Base-by-base conservation (phyloP, 2,329 filamentous ascomycete genomes). In the Colletotrichum cordylinicola region DNA sequence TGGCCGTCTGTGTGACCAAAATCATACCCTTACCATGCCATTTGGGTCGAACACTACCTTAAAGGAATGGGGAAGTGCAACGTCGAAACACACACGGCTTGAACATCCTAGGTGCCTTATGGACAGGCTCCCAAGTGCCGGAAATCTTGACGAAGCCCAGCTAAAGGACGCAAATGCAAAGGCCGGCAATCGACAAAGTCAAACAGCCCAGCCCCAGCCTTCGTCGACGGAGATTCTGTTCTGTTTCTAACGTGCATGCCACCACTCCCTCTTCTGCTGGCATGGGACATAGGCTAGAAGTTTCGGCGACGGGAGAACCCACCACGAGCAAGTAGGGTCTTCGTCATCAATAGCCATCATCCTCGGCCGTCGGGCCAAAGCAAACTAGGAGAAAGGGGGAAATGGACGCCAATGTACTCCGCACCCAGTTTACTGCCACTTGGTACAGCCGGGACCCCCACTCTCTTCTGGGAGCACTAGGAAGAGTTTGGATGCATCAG, bases 351-450 rank as follows among this genome's bases (percentile, higher is more conserved):
- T 67, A 21, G 39, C 64, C 16, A 56, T 67, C 37, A 64, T 69
- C 69, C 73, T 75, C 64, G 70, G 73, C 48, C 43, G 52, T 67
- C 55, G 61, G 62, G 62, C 62, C 31, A 56, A 56, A 55, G 24
- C 68, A 67, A 27, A 24, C 52, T 31, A 75, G 52, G 68, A 29
- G 37, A 24, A 21, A 48, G 55, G 8, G 27, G 27, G 21, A 74
- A 66, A 52, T 31, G 48, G 61, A 31, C 43, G 67, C 35, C 48
- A 39, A 58, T 67, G n/a, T 56, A 56, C 48, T 56, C 43, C 29
- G 39, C n/a, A 33, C 29, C n/a, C 43, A 55, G 18, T 16, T 27
- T 39, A 31, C 21, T 27, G 18, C 33, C n/a, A n/a, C 18, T 24
- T 8, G 10, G 37, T 68, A 64, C 60, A 66, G 24, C 61, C 21